Base-by-base conservation (phyloP, 805 yeast genomes). In the Spathaspora arborariae region DNA sequence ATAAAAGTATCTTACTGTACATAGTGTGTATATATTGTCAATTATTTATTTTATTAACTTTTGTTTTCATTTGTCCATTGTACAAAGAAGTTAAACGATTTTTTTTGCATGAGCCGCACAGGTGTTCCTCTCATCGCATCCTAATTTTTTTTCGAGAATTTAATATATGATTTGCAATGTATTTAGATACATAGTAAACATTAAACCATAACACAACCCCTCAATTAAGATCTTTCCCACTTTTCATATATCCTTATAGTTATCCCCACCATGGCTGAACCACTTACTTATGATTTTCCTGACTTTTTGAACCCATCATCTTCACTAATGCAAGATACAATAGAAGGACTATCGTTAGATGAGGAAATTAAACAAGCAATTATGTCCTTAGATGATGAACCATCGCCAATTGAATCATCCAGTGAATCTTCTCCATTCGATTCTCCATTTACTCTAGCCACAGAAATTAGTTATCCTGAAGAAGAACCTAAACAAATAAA, bases 401-500 rank as follows among this genome's bases (percentile, higher is more conserved):
- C 10, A 13, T 20, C 27, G 4, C 35, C 35, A 30, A 3, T 30
- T 6, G 35, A 30, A 10, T 37, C 39, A 8, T 37, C 39, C 4
- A 15, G 22, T 7, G 11, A 21, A 20, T 20, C 19, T 4, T 30
- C 42, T 10, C 34, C 24, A 19, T 24, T 40, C 2, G 34, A 40
- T 26, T 22, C 42, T 24, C 42, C 42, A 19, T 15, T 10, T 5
- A 40, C 42, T 5, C 15, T 40, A 30, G 42, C 16, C 8, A 40
- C 42, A 7, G 42, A 40, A 37, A 15, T n/a, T 3, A 35, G 20
- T n/a, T 16, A 24, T 5, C 27, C 30, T 5, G 41, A 39, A 15
- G 42, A 40, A 5, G 35, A 5, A 26, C 78, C 41, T 79, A 76
- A 44, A 73, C 64, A 19, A 51, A 60, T 20, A 77, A 69, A 44